These are phyloP conservation scores for Helicostylum pulchrum DNA, from an alignment of 192 early-diverging fungal species.

Conservation along the genomic window DNA sequence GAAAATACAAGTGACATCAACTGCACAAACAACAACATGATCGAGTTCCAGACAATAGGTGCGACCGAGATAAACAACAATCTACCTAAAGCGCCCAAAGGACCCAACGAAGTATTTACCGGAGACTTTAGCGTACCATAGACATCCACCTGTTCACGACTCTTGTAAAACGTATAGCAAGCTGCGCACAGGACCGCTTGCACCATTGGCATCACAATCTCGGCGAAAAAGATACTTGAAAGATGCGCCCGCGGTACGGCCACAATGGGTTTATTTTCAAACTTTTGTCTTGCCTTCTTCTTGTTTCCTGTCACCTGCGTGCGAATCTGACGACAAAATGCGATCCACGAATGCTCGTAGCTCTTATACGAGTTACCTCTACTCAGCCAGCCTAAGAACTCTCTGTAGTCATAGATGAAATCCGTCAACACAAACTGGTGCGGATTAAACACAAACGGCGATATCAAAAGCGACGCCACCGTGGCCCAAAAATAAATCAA, in stretches of 20 bases:
- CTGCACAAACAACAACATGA: slow-evolving; percentile 49
- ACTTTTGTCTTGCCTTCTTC: slow-evolving; percentile 44
- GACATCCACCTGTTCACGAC: slow-evolving; percentile 27
- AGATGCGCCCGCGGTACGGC: slow-evolving; percentile 55
- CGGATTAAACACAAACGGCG: slow-evolving; percentile 74
- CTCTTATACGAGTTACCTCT: slow-evolving; percentile 51
- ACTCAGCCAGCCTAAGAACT: slow-evolving; percentile 63
- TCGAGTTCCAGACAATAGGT: slow-evolving; percentile 55
- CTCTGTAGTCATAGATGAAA: slow-evolving; percentile 67
- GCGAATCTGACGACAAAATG: slow-evolving; percentile 59
- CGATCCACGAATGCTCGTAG: slow-evolving; percentile 65
- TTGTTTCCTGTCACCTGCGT: slow-evolving; percentile 63
- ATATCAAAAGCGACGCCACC: slow-evolving; percentile 57
- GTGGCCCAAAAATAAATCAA: slow-evolving; percentile 70
- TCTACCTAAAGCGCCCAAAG: slow-evolving; percentile 40
- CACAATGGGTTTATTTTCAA: slow-evolving; percentile 39
- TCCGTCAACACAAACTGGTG: slow-evolving; percentile 66
- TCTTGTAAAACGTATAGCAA: slow-evolving; percentile 54
- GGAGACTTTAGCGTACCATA: neutral
- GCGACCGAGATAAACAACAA: slow-evolving; percentile 49
- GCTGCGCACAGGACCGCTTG: slow-evolving; percentile 53
- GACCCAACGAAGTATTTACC: slow-evolving; percentile 10
- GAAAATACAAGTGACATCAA: slow-evolving; percentile 45
- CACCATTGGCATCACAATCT: slow-evolving; percentile 58
- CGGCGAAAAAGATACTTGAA: slow-evolving; percentile 57